These are phyloP conservation scores for Trichoderma aggressivum DNA, from an alignment of 2,329 filamentous ascomycete genomes.

Conservation along the genomic window DNA sequence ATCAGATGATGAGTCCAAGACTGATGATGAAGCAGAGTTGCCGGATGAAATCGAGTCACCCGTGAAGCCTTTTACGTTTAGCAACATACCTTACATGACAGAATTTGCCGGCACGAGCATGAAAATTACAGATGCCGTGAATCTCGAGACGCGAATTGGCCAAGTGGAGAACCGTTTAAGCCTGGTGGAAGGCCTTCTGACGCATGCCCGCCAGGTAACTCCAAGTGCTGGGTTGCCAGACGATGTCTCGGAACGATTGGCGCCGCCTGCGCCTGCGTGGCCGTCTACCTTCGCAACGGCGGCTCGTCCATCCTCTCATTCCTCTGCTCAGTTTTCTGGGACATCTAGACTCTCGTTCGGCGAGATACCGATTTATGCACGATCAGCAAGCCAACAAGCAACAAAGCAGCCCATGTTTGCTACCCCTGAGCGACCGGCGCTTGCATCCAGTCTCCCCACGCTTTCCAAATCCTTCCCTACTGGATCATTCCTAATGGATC, in stretches of 20 bases:
- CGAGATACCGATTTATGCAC: constrained; percentile 44
- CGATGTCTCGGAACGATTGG: constrained; percentile 27
- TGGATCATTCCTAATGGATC: constrained; percentile 40
- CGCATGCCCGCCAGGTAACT: constrained; percentile 47
- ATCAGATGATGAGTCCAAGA: constrained; percentile 28
- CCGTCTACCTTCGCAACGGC: constrained; percentile 13
- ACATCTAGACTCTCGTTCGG: constrained; percentile 44
- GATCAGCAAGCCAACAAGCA: constrained; percentile 21
- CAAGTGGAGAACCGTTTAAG: constrained; percentile 50
- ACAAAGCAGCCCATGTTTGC: not conserved
- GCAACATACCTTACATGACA: constrained; percentile 43
- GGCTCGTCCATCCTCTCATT: constrained; percentile 20
- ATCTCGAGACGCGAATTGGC: constrained; percentile 51
- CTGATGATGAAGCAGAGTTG: constrained; percentile 35
- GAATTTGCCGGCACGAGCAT: constrained; percentile 51
- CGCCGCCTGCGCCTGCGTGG: constrained; percentile 24
- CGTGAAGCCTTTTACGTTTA: constrained; percentile 53
- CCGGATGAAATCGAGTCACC: constrained; percentile 31
- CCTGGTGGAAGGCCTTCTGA: constrained; percentile 52
- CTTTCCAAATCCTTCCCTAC: constrained; percentile 33
- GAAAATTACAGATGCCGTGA: constrained; percentile 56
- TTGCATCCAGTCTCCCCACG: constrained; percentile 44
- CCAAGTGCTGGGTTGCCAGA: constrained; percentile 38
- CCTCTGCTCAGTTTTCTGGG: constrained; percentile 40
- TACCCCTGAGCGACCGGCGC: constrained; percentile 36